Conservation (phyloP, 306 rosid species). For the Prunus kanzakura region DNA sequence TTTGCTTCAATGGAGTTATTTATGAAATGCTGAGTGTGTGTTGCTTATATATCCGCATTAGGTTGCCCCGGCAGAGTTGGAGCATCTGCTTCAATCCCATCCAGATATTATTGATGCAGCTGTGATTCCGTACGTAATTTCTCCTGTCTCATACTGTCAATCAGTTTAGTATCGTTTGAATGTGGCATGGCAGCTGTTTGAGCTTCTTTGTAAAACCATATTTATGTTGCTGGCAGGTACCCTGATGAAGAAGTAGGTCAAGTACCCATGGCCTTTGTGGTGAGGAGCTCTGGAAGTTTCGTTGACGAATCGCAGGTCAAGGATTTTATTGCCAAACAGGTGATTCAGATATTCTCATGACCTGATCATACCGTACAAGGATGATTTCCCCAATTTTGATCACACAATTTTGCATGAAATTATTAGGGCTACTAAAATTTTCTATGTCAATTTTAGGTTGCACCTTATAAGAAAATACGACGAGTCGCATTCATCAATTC, state of each 20-base stretch:
- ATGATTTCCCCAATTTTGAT: not conserved
- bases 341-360: not conserved
- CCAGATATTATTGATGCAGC: constrained; percentile 59
- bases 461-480: constrained; percentile 59
- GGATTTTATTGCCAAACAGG: constrained; percentile 59
- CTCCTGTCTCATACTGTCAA: not conserved
- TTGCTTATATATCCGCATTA: not conserved
- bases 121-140: constrained; percentile 52
- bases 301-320: constrained; percentile 36
- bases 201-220: not conserved
- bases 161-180: not conserved
- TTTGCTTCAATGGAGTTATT: not conserved
- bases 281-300: constrained; percentile 37
- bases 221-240: constrained; percentile 32
- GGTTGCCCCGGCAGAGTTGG: constrained; percentile 79
- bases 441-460: constrained; percentile 36
- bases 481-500: constrained; percentile 34
- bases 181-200: not conserved
- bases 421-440: not conserved
- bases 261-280: constrained; percentile 62
- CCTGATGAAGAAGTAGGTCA: constrained; percentile 80
- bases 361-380: not conserved
- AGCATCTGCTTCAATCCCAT: constrained; percentile 58
- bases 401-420: not conserved
- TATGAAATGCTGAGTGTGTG: not conserved